A percentile compares a stretch with the other conserved stretches of the same genome.
Conservation (phyloP, 78 protist genomes). For the Chrysochromulina parva region DNA sequence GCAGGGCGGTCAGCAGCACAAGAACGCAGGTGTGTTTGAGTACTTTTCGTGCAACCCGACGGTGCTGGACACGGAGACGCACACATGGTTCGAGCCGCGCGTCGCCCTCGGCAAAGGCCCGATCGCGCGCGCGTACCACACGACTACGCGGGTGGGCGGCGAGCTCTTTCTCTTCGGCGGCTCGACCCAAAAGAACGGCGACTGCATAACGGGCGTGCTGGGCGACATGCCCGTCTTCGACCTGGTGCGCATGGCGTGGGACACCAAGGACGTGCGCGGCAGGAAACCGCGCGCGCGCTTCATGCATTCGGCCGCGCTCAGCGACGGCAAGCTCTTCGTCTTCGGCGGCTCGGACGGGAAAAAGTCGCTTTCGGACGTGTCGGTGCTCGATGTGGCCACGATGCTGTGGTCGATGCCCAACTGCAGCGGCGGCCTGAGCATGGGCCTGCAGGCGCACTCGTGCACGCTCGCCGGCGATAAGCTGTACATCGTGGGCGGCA, state of each 20-base stretch:
- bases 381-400: neutral
- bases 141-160: neutral
- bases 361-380: neutral
- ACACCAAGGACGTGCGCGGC: neutral
- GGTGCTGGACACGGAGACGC: conserved; percentile 14
- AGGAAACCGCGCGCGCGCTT: neutral
- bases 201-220: neutral
- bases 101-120: conserved; percentile 14
- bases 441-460: neutral
- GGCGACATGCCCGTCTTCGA: neutral
- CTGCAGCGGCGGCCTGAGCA: too few species aligned
- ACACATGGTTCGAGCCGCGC: neutral
- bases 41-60: neutral
- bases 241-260: conserved; percentile 7
- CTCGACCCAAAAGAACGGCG: neutral
- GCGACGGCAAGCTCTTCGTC: neutral
- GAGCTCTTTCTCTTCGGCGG: neutral
- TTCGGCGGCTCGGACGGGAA: neutral
- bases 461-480: neutral
- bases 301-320: neutral
- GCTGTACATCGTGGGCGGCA: neutral
- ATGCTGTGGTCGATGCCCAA: neutral
- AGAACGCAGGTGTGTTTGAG: neutral
- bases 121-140: neutral
- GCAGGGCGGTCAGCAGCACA: neutral